phyloP scores from a whole-genome alignment of 139 green algal species.

The Closterium sp. region DNA sequence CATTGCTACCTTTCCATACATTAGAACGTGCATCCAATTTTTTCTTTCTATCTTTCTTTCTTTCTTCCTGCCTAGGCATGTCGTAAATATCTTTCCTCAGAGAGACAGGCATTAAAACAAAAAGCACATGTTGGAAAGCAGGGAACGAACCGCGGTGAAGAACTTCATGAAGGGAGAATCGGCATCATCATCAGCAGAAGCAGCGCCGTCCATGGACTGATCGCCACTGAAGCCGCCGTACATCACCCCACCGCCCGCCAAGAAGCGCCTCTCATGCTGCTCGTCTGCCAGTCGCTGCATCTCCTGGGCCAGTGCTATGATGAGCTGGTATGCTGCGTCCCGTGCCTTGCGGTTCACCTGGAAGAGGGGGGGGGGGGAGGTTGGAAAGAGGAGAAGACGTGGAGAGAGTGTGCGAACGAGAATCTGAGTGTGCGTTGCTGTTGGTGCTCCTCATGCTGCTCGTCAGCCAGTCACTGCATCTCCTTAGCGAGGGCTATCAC shows the following conservation, averaged over 20 bases:
- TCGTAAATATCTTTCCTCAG: too few relatives aligned
- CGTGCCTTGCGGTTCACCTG: slow-evolving; percentile 80
- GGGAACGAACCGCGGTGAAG: too few relatives aligned
- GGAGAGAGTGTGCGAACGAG: slow-evolving; percentile 4
- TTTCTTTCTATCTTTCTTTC: too few relatives aligned
- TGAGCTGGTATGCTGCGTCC: slow-evolving; percentile 77
- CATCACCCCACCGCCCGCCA: neutral
- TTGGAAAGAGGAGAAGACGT: neutral
- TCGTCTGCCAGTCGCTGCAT: neutral
- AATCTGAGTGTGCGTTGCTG: too few relatives aligned
- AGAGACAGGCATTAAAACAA: too few relatives aligned
- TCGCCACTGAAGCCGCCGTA: neutral
- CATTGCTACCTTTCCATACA: too few relatives aligned
- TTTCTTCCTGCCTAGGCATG: too few relatives aligned
- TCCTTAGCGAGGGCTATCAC: slow-evolving; percentile 49
- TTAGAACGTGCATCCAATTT: too few relatives aligned
- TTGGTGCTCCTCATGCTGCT: neutral
- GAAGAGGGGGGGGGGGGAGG: neutral
- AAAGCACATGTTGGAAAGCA: too few relatives aligned
- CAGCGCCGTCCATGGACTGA: neutral
- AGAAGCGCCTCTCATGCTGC: neutral
- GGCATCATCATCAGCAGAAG: neutral
- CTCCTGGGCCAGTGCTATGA: slow-evolving; percentile 67
- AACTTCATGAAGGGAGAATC: too few relatives aligned
- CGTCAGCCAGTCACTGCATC: neutral